Base-by-base conservation (phyloP, 768 basidiomycete species). In the Leucosporidium creatinivorum region DNA sequence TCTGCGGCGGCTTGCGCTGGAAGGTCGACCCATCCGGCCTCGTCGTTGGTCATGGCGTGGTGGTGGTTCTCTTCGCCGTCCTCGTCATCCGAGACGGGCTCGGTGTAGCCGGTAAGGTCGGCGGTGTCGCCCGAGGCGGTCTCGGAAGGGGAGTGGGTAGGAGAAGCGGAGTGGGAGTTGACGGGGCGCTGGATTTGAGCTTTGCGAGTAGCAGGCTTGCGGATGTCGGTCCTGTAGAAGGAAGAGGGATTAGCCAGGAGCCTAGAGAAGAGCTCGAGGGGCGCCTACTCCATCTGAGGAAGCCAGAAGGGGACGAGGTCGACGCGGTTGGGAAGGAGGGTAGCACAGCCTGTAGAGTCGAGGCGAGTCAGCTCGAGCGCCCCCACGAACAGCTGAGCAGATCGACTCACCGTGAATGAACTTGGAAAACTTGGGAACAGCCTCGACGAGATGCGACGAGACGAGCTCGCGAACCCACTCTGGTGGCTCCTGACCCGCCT, bases 251-350 rank as follows among this genome's bases (percentile, higher is more conserved):
- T 21, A 47, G 39, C 21, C 23, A 30, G 17, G 28, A 26, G 13
- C 15, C 5, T 28, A 48, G 28, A 47, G 48, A 19, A 17, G 15
- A 0, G 13, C 9, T 19, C 17, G 23, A 4, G 15, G 0, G 21
- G 8, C 12, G 52, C 67, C 21, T 4, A 66, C 67, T 96, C 93
- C 93, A 97, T 96, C 77, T 98, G 93, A 8, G 93, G 93, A 9
- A 93, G 84, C 96, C 96, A 99, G 83, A 97, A 99, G 9, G 96
- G 96, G 47, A 99, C 89, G 28, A 99, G 84, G 75, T 97, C 89
- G 55, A 97, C 93, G 47, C 94, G 88, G 74, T 89, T 85, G 25
- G 93, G 93, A 15, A 98, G 79, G 0, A 98, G 82, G 2, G 92
- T 93, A 3, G 94, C 87, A 77, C 96, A 99, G 30, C 96, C 94